phyloP scores from a whole-genome alignment of 306 rosid species.

The Cicer chorassanicum region DNA sequence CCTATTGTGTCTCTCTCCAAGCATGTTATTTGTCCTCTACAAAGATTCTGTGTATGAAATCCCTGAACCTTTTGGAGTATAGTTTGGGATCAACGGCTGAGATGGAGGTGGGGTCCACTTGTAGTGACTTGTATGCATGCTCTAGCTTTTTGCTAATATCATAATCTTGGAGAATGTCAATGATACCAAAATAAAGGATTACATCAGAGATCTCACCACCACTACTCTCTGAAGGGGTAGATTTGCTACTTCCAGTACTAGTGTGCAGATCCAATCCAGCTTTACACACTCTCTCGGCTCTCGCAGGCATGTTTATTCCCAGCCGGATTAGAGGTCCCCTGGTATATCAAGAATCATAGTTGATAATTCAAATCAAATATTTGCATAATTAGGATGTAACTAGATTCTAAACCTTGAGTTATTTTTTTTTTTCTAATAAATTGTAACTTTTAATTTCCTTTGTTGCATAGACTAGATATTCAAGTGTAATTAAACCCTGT shows the following conservation, averaged over 20 bases:
- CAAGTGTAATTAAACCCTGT: too few species aligned
- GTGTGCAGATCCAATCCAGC: constrained; percentile 55
- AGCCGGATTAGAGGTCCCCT: constrained; percentile 60
- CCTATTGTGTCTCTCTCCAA: constrained; percentile 30
- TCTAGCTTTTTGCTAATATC: constrained; percentile 67
- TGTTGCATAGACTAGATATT: too few species aligned
- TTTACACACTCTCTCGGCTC: constrained; percentile 56
- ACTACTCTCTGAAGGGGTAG: constrained; percentile 47
- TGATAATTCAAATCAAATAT: not conserved
- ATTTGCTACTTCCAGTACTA: constrained; percentile 55
- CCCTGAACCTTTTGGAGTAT: constrained; percentile 61
- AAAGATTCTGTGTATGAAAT: constrained; percentile 63
- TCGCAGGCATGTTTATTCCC: constrained; percentile 61
- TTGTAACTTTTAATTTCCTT: too few species aligned
- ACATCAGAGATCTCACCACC: constrained; percentile 57
- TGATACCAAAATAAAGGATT: constrained; percentile 65
- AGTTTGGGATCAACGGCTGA: constrained; percentile 68
- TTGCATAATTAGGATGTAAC: not conserved
- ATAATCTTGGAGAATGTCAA: constrained; percentile 70
- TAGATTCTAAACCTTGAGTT: too few species aligned
- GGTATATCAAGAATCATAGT: constrained; percentile 38
- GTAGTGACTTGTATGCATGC: constrained; percentile 69
- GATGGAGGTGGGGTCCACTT: constrained; percentile 63
- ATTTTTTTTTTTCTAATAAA: too few species aligned
- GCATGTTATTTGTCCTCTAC: constrained; percentile 55